Evolutionary conservation across 306 rosid genomes (phyloP).

Genomic region (Prunus davidiana): DNA sequence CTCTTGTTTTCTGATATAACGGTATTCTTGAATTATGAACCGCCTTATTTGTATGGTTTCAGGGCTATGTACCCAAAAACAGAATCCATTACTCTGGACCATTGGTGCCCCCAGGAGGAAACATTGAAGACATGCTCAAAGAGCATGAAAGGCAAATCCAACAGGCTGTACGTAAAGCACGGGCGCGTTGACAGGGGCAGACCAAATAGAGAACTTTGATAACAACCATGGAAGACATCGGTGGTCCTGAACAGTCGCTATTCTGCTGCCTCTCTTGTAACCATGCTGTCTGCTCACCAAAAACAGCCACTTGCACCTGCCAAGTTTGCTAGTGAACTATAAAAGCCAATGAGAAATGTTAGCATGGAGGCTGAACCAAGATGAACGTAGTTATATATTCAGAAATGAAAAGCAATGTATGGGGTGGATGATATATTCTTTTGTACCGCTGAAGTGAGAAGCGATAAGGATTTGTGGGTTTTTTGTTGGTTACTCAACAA

Average conservation of each 20-base stretch:
- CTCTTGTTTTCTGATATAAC: not conserved
- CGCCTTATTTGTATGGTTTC: conserved; percentile 18
- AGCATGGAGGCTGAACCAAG: conserved; percentile 11
- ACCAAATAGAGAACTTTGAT: conserved; percentile 19
- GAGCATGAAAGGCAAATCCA: conserved; percentile 92
- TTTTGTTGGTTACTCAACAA: conserved; percentile 18
- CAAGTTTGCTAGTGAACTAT: not conserved
- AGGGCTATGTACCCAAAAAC: conserved; percentile 58
- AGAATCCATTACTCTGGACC: conserved; percentile 94
- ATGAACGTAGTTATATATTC: conserved; percentile 14
- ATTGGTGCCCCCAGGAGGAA: conserved; percentile 67
- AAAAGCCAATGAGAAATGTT: not conserved
- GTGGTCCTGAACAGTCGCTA: conserved; percentile 1
- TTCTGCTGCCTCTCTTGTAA: not conserved
- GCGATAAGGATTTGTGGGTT: conserved; percentile 7
- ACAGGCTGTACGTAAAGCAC: conserved; percentile 82
- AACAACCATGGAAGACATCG: conserved; percentile 4
- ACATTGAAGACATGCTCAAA: conserved; percentile 80
- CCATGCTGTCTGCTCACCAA: conserved; percentile 17
- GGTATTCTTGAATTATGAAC: not conserved
- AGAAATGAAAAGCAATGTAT: not conserved
- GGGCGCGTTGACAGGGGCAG: conserved; percentile 38
- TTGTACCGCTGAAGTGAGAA: not conserved
- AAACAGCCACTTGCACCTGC: not conserved
- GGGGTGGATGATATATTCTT: conserved; percentile 3